phyloP scores from a whole-genome alignment of 345 rosid species.

The Adansonia digitata region DNA sequence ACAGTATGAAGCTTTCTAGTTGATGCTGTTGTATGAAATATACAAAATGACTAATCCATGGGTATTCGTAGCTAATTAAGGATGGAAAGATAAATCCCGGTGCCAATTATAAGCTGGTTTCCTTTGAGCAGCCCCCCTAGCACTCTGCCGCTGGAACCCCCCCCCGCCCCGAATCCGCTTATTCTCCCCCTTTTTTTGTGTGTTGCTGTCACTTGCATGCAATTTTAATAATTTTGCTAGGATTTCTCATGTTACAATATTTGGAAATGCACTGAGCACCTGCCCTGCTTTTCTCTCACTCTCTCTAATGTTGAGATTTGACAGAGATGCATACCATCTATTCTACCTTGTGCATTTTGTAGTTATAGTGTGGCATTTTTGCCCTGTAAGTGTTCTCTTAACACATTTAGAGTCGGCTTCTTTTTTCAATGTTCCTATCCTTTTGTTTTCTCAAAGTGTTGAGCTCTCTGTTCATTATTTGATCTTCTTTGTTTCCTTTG shows the following conservation, averaged over 20 bases:
- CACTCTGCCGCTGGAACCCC: not conserved
- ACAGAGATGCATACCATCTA: no score
- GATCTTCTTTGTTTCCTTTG: slow-evolving; percentile 19
- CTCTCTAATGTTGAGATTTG: not conserved
- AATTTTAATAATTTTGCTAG: not conserved
- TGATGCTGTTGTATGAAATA: not conserved
- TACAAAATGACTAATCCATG: not conserved
- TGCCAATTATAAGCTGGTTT: not conserved
- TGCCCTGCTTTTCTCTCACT: not conserved
- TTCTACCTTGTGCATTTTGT: not conserved
- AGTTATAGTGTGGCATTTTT: not conserved
- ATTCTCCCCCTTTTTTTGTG: no score
- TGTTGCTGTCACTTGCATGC: not conserved
- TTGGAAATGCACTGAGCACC: not conserved
- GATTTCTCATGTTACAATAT: not conserved
- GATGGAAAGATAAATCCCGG: not conserved
- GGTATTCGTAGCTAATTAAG: not conserved
- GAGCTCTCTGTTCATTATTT: slow-evolving; percentile 13
- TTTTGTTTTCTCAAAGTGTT: not conserved
- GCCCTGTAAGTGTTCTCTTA: not conserved
- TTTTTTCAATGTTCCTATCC: not conserved
- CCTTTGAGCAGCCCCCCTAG: not conserved
- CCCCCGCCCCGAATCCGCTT: no score
- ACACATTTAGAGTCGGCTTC: not conserved
- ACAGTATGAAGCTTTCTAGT: slow-evolving; percentile 7